Base-by-base conservation (phyloP, 163 green algal genomes). In the Picocystis sp. region DNA sequence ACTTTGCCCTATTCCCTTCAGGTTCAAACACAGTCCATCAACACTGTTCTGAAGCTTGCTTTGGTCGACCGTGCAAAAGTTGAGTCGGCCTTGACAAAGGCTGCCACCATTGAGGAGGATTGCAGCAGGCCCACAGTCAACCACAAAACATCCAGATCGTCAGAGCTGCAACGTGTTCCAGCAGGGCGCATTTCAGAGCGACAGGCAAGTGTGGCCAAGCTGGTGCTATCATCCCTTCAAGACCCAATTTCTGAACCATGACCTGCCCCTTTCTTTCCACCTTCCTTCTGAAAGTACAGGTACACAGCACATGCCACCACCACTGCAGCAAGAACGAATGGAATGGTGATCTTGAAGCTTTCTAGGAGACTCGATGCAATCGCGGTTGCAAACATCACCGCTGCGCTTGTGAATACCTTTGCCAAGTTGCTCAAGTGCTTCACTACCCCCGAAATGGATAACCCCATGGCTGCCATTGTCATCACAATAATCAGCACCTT, bases 401-500 rank as follows among this genome's bases (percentile, higher is more conserved):
- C 17, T 29, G 50, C 50, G 3, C n/a, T 35, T 23, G 50, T 45
- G 23, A 35, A 56, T 15, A 65, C 57, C 34, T 65, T 65, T 22
- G 57, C 35, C 21, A 65, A 19, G 19, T 65, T 65, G 53, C 23
- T 53, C 57, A 65, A 61, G 57, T 62, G 52, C 57, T 65, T 65
- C 12, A 65, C 55, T 22, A 65, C 57, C 3, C 22, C 57, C 3
- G 57, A 57, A 19, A 65, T 53, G 43, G 41, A 65, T 13, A 65
- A 45, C 11, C 57, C 57, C 53, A 47, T 29, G 3, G 19, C 17
- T 21, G 14, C 56, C 56, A 63, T 65, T 14, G 53, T 65, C 3
- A 65, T 23, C 33, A 63, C 35, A 21, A 63, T 64, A 22, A 34
- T 46, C 13, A 22, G 14, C 47, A 50, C 21, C 1, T 22, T 34